Evolutionary conservation across 441 rosid species (phyloP), one percentile per base, ranked within the genome.

Genomic region (Gossypium gossypioides): DNA sequence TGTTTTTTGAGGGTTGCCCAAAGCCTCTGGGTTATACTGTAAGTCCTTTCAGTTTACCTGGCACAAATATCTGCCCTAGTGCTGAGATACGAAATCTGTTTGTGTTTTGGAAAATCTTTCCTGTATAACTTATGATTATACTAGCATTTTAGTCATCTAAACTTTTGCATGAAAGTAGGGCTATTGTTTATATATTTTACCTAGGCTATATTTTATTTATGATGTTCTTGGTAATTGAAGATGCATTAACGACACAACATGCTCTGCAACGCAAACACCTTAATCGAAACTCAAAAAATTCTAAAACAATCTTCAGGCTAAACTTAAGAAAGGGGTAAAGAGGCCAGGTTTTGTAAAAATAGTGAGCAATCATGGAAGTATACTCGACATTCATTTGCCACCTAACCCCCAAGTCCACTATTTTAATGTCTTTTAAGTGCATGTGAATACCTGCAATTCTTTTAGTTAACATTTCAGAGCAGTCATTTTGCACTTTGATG

Each of bases 1-100:
- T 89, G 96, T 89, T 83, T 78, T 85, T 89, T 73, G 89, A 89
- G 71, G 88, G 90, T 78, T 88, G 96, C 74, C 96, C 91, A 15
- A 89, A 80, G 85, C 96, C 96, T 57, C 79, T 85, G 71, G 96
- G 91, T 42, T 89, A 82, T 76, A 89, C 96, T 4, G 92, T 89
- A 89, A 89, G 95, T 86, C 77, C 66, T 75, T 22, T 74, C 15
- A 59, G 2, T 56, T 12, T 50, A 19, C 12, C 21, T 22, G 55
- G 10, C 27, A 15, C 58, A 2, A 15, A 7, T 40, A 22, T 12
- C 51, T 56, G 71, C 27, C 25, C 18, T 67, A 48, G 15, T 48
- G 55, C 24, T 15, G 22, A 67, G 57, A 66, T 57, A 54, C 1
- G 12, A 58, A 42, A 27, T 54, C 34, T 48, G 68, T 19, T 69